Evolutionary conservation across 139 green algal genomes (phyloP).

Genomic region (Deuterostichococcus epilithicus): DNA sequence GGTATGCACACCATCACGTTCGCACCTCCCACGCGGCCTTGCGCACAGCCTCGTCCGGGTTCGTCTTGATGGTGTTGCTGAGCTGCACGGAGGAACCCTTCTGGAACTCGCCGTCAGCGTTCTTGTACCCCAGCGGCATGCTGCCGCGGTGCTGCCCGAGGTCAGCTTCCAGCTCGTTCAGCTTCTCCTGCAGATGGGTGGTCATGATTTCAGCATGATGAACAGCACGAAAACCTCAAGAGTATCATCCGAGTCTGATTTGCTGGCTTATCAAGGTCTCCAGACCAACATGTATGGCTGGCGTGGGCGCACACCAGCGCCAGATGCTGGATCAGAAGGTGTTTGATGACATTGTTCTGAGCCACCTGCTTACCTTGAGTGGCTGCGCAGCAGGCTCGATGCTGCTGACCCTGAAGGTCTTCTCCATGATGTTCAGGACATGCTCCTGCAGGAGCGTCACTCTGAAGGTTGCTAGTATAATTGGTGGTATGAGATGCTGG

Average conservation of each 20-base stretch:
- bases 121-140: constrained; percentile 66
- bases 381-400: constrained; percentile 42
- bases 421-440: constrained; percentile 61
- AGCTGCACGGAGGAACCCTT: constrained; percentile 56
- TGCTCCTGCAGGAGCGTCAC: too few species aligned
- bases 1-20: too few species aligned
- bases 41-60: constrained; percentile 54
- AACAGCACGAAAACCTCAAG: too few species aligned
- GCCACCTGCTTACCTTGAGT: constrained; percentile 38
- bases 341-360: too few species aligned
- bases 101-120: constrained; percentile 35
- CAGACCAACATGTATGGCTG: background rate
- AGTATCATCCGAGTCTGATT: background rate
- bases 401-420: constrained; percentile 70
- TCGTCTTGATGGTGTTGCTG: constrained; percentile 65
- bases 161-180: constrained; percentile 71
- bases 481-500: too few species aligned
- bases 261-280: background rate
- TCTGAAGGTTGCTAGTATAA: too few species aligned
- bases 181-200: constrained; percentile 23
- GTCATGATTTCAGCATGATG: too few species aligned
- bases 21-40: constrained; percentile 62
- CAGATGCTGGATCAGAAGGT: too few species aligned
- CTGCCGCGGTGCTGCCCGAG: constrained; percentile 43
- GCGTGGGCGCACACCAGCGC: too few species aligned